phyloP scores from a whole-genome alignment of 2,329 filamentous ascomycete species.

The Microsporum audouinii region DNA sequence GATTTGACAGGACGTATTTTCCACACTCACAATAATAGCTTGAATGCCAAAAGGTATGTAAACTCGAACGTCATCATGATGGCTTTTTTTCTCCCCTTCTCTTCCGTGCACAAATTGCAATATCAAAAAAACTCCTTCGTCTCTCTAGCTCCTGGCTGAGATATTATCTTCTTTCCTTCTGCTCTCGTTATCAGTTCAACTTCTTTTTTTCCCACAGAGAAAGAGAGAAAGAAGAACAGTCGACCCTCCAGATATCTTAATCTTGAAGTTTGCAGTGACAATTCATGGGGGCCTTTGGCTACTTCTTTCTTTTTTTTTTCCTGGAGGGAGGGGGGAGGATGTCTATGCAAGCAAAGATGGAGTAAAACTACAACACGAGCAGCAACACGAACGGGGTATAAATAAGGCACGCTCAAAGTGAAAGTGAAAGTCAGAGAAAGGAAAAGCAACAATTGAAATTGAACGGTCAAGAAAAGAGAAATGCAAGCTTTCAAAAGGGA shows the following conservation, averaged over 20 bases:
- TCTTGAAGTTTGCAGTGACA: background rate
- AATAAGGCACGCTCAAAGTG: background rate
- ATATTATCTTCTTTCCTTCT: background rate
- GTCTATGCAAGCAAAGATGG: no score
- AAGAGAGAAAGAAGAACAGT: background rate
- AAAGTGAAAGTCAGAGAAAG: background rate
- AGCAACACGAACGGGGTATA: background rate
- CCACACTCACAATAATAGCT: conserved; percentile 14
- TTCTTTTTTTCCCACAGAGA: background rate
- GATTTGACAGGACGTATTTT: no score
- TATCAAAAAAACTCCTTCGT: background rate
- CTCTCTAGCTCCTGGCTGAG: background rate
- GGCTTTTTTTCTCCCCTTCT: background rate
- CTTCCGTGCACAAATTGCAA: background rate
- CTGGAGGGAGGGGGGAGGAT: no score
- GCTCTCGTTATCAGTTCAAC: background rate
- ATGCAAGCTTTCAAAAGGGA: background rate
- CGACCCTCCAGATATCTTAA: background rate
- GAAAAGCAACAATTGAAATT: background rate
- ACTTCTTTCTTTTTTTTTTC: no score
- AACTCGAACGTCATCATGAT: conserved; percentile 13
- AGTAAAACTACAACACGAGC: background rate
- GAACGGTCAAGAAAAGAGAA: background rate
- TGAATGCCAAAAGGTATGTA: conserved; percentile 13
- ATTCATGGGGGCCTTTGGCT: background rate